These are phyloP conservation scores for Zelonia costaricensis DNA, from an alignment of 208 protist genomes.

Conservation along the genomic window DNA sequence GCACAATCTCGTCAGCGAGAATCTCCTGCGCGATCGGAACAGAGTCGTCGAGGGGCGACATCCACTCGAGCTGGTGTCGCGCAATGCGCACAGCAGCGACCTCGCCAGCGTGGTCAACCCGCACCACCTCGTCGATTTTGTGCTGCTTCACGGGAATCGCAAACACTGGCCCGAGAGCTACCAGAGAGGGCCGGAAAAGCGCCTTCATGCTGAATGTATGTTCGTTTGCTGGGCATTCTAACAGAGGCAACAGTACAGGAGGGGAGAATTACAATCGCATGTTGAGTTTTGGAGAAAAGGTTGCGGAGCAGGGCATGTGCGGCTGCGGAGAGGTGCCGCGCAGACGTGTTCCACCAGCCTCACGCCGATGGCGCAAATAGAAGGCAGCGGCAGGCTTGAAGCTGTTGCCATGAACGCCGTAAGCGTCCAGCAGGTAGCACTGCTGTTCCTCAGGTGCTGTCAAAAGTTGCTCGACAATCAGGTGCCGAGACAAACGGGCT, in stretches of 20 bases:
- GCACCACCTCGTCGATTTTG: slow-evolving; percentile 83
- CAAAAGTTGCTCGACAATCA: too few species aligned
- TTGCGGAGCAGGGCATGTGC: too few species aligned
- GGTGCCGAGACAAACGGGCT: too few species aligned
- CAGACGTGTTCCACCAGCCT: too few species aligned
- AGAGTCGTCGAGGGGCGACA: slow-evolving; percentile 71
- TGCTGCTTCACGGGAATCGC: slow-evolving; percentile 43
- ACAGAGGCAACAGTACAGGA: not conserved
- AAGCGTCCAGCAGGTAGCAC: too few species aligned
- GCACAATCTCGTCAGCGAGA: slow-evolving; percentile 75
- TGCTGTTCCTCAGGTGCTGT: too few species aligned
- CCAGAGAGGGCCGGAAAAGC: slow-evolving; percentile 12
- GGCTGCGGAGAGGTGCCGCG: too few species aligned
- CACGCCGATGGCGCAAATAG: too few species aligned
- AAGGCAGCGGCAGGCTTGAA: too few species aligned
- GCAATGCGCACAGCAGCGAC: slow-evolving; percentile 81
- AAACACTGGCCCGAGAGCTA: slow-evolving; percentile 38
- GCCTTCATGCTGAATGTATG: slow-evolving; percentile 22
- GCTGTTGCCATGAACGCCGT: too few species aligned
- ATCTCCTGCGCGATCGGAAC: slow-evolving; percentile 79
- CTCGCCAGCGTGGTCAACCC: slow-evolving; percentile 85
- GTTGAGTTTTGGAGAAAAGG: too few species aligned
- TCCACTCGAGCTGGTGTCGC: slow-evolving; percentile 71
- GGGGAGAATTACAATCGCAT: not conserved
- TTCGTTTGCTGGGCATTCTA: not conserved